Evolutionary conservation across 495 filamentous ascomycete species (phyloP), one percentile per base, ranked within the genome.

Genomic region (Xylaria flabelliformis): DNA sequence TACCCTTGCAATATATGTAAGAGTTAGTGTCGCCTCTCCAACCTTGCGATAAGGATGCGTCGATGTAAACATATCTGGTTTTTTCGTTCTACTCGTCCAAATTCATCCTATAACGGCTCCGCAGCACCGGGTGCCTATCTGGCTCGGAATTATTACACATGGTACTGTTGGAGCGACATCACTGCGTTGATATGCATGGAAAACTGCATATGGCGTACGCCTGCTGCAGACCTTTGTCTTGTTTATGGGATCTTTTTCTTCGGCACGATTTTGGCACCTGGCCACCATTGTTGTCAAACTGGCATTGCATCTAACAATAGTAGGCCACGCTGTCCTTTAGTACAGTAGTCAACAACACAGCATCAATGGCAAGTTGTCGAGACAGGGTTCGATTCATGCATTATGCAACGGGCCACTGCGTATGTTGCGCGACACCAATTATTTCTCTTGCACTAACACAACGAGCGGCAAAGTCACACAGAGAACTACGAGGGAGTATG

Each of bases 381-480:
- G 24, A 46, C 62, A 48, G 4, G 21, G 69, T 51, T 56, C 19
- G 8, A 36, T 62, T n/a, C 29, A 67, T 66, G 70, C 39, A 42
- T n/a, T 29, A 58, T 72, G 63, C 51, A 26, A 46, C 36, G 42
- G 70, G 12, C 51, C 51, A 63, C 70, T 50, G 39, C 59, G 42
- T 50, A 65, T 72, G 70, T 34, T 61, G 70, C 70, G 53, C 36
- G 61, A 72, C 70, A 51, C 70, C n/a, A n/a, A 72, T 72, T 36
- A 41, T 53, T 71, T 48, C 36, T 58, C 36, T 71, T n/a, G 41
- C 17, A 51, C 63, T 59, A 32, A 51, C 63, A 61, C 29, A 26
- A 67, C 63, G 63, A 63, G 53, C 41, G 70, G 29, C 70, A 26
- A 72, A 59, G 61, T 58, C 61, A 58, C 69, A 65, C 69, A 48